Conservation (phyloP, 2,329 filamentous ascomycete genomes). For the Fusarium setosum region DNA sequence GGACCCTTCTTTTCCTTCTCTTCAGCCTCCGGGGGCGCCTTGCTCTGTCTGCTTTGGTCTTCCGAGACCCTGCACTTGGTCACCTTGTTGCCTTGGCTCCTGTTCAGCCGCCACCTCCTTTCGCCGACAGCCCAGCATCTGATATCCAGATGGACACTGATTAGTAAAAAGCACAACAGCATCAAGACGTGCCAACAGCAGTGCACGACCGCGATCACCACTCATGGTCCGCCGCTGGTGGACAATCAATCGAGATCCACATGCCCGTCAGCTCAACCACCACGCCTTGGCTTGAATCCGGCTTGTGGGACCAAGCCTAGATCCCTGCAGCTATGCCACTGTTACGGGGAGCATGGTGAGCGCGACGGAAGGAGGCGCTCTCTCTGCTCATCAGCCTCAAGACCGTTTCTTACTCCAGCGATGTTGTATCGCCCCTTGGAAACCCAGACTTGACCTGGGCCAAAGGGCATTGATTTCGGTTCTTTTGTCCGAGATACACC, state of each 20-base stretch:
- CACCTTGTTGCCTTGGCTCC: constrained; percentile 10
- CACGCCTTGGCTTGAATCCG: constrained; percentile 33
- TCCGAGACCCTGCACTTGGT: neutral
- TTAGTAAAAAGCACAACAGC: constrained; percentile 8
- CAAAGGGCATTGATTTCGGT: constrained; percentile 17
- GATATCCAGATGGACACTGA: constrained; percentile 11
- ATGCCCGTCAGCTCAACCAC: constrained; percentile 36
- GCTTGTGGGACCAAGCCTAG: constrained; percentile 35
- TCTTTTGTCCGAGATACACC: constrained; percentile 22
- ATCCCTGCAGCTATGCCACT: constrained; percentile 32
- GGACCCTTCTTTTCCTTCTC: constrained; percentile 16
- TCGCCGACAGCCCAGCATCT: constrained; percentile 10
- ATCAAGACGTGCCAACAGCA: constrained; percentile 9
- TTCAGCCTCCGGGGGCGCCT: constrained; percentile 16
- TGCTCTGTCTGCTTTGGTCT: constrained; percentile 9
- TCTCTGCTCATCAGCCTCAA: constrained; percentile 11
- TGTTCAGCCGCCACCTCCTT: constrained; percentile 22
- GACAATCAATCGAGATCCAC: constrained; percentile 43
- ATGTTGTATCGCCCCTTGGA: constrained; percentile 29
- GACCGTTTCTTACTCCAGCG: constrained; percentile 17
- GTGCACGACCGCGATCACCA: constrained; percentile 39
- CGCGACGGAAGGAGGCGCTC: neutral
- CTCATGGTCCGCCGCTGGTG: constrained; percentile 35
- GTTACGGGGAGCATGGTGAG: constrained; percentile 10
- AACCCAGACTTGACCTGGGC: constrained; percentile 11